Conservation (phyloP, 352 stramenopile species). For the Thalassiosira sp. region DNA sequence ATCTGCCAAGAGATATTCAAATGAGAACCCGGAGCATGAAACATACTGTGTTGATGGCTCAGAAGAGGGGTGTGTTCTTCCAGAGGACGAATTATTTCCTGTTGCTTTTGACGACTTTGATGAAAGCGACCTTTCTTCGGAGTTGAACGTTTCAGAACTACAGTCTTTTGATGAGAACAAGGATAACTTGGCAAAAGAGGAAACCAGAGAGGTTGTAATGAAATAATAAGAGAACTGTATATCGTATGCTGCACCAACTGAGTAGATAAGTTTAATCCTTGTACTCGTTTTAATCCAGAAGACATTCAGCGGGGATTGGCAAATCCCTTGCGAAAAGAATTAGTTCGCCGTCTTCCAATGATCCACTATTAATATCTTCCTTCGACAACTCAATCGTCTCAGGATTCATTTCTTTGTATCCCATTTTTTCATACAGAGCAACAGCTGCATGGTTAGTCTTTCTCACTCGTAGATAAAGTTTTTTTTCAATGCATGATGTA, state of each 20-base stretch:
- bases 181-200: background rate
- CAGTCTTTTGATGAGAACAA: background rate
- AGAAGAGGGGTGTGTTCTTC: background rate
- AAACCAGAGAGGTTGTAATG: slow-evolving; percentile 21
- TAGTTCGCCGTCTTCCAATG: slow-evolving; percentile 42
- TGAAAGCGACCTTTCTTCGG: background rate
- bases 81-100: background rate
- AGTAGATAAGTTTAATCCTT: background rate
- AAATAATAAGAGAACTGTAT: slow-evolving; percentile 8
- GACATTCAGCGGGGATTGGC: slow-evolving; percentile 21
- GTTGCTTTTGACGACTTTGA: background rate
- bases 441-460: slow-evolving; percentile 47
- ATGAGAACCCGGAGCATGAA: slow-evolving; percentile 22
- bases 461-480: slow-evolving; percentile 52
- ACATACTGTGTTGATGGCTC: slow-evolving; percentile 19
- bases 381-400: slow-evolving; percentile 9
- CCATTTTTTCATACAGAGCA: slow-evolving; percentile 55
- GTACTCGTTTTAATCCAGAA: background rate
- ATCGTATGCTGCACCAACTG: background rate
- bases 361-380: slow-evolving; percentile 37
- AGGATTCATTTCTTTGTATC: slow-evolving; percentile 46
- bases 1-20: slow-evolving; percentile 46
- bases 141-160: background rate
- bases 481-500: slow-evolving; percentile 19
- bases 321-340: slow-evolving; percentile 39